A percentile compares a stretch with the other conserved stretches of the same genome.
Evolutionary conservation across 108 stramenopile species (phyloP).

Genomic region (Hondaea fermentalgiana): DNA sequence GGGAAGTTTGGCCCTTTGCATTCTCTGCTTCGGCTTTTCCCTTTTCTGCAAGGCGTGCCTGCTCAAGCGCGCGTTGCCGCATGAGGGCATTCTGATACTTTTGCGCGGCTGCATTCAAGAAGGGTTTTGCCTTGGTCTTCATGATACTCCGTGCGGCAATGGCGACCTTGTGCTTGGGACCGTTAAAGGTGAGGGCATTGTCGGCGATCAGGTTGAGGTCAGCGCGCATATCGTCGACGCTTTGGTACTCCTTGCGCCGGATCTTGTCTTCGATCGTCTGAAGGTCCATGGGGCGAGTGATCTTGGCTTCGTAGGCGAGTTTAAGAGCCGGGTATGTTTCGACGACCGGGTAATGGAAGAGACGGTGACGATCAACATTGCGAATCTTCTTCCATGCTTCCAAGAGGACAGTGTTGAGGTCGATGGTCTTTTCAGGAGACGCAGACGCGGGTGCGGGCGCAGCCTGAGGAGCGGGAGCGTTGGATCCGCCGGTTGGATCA

Average conservation of each 20-base stretch:
- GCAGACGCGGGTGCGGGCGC: not conserved
- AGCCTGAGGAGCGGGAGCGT: not conserved
- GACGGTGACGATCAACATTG: not conserved
- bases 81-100: not conserved
- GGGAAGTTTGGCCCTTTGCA: not conserved
- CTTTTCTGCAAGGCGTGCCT: not conserved
- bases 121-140: not conserved
- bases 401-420: not conserved
- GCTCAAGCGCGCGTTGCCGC: not conserved
- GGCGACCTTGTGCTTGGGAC: not conserved
- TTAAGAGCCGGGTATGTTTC: not conserved
- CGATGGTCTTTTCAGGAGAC: not conserved
- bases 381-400: not conserved
- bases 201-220: conserved; percentile 4
- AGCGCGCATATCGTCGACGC: not conserved
- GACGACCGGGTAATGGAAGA: not conserved
- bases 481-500: no score
- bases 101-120: not conserved
- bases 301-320: not conserved
- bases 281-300: not conserved
- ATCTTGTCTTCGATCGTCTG: conserved; percentile 17
- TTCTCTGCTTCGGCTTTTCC: not conserved
- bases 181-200: not conserved
- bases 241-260: not conserved
- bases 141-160: not conserved